phyloP scores from a whole-genome alignment of 495 filamentous ascomycete species.

The Xylaria nigripes region DNA sequence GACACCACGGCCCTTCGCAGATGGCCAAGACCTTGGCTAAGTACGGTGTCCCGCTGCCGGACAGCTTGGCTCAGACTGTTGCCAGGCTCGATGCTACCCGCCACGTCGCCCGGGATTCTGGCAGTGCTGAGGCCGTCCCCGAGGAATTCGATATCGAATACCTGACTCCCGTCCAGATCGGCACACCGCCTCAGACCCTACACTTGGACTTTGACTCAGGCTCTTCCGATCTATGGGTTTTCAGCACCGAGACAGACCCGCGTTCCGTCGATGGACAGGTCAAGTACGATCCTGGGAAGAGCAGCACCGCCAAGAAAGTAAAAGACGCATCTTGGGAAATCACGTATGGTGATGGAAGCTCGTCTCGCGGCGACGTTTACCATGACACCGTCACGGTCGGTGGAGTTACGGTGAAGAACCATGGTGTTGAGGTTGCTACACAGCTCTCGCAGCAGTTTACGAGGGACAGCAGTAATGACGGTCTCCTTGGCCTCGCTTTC shows the following conservation, averaged over 20 bases:
- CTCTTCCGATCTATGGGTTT: slow-evolving; percentile 57
- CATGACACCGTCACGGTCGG: slow-evolving; percentile 60
- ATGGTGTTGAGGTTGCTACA: slow-evolving; percentile 62
- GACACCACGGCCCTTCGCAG: slow-evolving; percentile 46
- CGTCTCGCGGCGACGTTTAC: slow-evolving; percentile 59
- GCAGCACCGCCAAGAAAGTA: slow-evolving; percentile 38
- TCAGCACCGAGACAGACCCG: slow-evolving; percentile 27
- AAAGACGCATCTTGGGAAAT: slow-evolving; percentile 54
- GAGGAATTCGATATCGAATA: slow-evolving; percentile 52
- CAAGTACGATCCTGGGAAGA: slow-evolving; percentile 43
- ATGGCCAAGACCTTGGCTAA: slow-evolving; percentile 50
- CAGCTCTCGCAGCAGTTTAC: slow-evolving; percentile 52
- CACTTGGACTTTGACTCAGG: slow-evolving; percentile 65
- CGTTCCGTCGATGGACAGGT: slow-evolving; percentile 43
- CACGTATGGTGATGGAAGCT: slow-evolving; percentile 60
- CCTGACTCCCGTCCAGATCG: slow-evolving; percentile 54
- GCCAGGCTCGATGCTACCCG: slow-evolving; percentile 16
- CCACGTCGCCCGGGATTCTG: slow-evolving; percentile 31
- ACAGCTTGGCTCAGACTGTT: slow-evolving; percentile 26
- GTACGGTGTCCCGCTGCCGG: slow-evolving; percentile 38
- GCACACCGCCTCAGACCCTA: slow-evolving; percentile 42
- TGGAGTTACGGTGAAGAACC: slow-evolving; percentile 47
- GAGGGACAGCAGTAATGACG: slow-evolving; percentile 52
- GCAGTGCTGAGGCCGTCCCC: slow-evolving; percentile 44
- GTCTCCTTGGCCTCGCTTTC: slow-evolving; percentile 64